Conservation (phyloP, 495 filamentous ascomycete genomes). For the Xylaria venustula region DNA sequence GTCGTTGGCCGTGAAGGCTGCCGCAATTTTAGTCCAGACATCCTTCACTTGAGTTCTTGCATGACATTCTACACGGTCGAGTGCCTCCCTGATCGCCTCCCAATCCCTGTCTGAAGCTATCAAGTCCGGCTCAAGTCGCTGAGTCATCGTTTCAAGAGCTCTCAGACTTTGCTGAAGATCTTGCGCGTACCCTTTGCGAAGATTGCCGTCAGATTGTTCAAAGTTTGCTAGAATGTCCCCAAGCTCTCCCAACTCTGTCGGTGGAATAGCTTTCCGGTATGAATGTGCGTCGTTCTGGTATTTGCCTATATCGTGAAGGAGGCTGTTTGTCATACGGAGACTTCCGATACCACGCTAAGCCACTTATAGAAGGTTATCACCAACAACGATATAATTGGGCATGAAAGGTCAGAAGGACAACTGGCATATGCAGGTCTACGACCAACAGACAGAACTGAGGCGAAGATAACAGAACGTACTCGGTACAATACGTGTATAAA, state of each 20-base stretch:
- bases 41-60: slow-evolving; percentile 13
- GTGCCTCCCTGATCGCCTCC: slow-evolving; percentile 20
- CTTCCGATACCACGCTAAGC: no score
- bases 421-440: no score
- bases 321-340: no score
- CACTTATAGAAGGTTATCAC: no score
- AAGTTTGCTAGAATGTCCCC: slow-evolving; percentile 32
- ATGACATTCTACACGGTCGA: no score
- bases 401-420: no score
- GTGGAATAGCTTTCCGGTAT: background rate
- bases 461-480: no score
- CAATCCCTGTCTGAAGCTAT: background rate
- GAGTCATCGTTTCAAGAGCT: slow-evolving; percentile 22
- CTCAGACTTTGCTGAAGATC: slow-evolving; percentile 40
- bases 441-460: no score
- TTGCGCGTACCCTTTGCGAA: slow-evolving; percentile 37
- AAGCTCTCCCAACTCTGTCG: slow-evolving; percentile 27
- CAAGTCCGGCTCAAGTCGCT: background rate
- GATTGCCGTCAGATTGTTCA: slow-evolving; percentile 21
- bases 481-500: no score
- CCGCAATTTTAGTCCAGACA: slow-evolving; percentile 17
- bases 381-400: no score
- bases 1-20: slow-evolving; percentile 21
- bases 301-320: no score
- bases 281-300: background rate